phyloP scores from a whole-genome alignment of 2,329 filamentous ascomycete species.

The Alternaria ventricosa region DNA sequence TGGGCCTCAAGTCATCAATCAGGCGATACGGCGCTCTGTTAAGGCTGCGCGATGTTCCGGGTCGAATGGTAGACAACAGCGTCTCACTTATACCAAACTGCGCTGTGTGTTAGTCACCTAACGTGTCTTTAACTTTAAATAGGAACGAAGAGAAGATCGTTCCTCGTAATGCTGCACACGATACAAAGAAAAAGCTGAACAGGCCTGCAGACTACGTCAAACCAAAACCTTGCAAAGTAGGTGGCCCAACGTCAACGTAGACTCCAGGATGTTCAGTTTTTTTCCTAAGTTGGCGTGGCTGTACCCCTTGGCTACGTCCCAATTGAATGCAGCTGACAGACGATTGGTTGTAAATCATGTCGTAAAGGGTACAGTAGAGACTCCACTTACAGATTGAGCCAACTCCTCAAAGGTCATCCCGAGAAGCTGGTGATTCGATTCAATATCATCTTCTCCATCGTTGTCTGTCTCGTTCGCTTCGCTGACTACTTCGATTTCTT shows the following conservation, averaged over 20 bases:
- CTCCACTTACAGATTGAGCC: not conserved
- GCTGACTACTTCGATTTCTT: not conserved
- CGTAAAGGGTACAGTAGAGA: not conserved
- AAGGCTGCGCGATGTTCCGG: not conserved
- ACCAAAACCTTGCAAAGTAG: no score
- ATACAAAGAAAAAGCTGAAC: not conserved
- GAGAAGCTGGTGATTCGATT: not conserved
- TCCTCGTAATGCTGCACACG: not conserved
- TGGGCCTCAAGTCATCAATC: not conserved
- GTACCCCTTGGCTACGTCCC: not conserved
- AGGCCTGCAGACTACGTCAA: no score
- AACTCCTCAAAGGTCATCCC: not conserved
- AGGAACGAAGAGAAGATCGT: not conserved
- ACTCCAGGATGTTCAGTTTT: not conserved
- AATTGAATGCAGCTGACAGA: not conserved
- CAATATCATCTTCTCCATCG: not conserved
- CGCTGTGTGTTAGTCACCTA: not conserved
- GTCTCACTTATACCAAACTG: not conserved
- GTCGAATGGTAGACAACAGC: not conserved
- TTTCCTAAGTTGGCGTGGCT: no score
- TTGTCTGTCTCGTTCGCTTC: not conserved
- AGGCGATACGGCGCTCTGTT: not conserved
- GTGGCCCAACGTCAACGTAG: not conserved
- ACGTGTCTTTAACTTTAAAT: not conserved
- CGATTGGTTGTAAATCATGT: not conserved